Base-by-base conservation (phyloP, 2,329 filamentous ascomycete genomes). In the Aquanectria penicillioides region DNA sequence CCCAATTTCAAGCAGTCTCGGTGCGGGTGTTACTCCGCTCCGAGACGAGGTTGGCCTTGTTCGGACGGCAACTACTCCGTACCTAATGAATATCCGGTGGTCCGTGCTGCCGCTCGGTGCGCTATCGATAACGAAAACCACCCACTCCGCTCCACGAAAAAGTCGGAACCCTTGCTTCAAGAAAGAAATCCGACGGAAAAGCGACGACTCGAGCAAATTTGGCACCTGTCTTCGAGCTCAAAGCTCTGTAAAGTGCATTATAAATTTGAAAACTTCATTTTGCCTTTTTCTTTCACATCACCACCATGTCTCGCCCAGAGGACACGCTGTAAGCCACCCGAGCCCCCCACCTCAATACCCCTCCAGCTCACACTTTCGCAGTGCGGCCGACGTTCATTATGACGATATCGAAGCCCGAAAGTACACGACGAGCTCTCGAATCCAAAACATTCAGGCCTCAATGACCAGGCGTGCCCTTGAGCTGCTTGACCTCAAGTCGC, bases 381-480 rank as follows among this genome's bases (percentile, higher is more conserved):
- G 93, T 74, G 92, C 94, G 47, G 94, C 95, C 65, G 95, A 99
- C 80, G 90, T 98, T 73, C 96, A 97, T 83, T 99, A 99, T 85
- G 90, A 97, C 82, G 94, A 98, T 80, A 83, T 84, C 76, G 94
- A 97, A 83, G 94, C 95, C 26, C 90, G 92, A 75, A 98, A 98
- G 83, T 99, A 99, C 82, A 98, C 95, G 8, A 97, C 94, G 5
- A 94, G 89, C 64, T 97, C 93, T 5, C 93, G 95, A 64, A 98
- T 99, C 73, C 92, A 95, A 72, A 93, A 92, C 69, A 97, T 99
- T 69, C 95, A 99, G 77, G 91, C 94, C 1, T 86, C 88, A 62
- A 99, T 99, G 95, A 97, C 95, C 23, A 85, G 93, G 68, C 91
- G 95, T 55, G 95, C 95, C 28, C 91, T 99, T 63, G 90, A 95